Evolutionary conservation across 352 stramenopile genomes (phyloP), one percentile per base, ranked within the genome.

Genomic region (Globisporangium alternatum): DNA sequence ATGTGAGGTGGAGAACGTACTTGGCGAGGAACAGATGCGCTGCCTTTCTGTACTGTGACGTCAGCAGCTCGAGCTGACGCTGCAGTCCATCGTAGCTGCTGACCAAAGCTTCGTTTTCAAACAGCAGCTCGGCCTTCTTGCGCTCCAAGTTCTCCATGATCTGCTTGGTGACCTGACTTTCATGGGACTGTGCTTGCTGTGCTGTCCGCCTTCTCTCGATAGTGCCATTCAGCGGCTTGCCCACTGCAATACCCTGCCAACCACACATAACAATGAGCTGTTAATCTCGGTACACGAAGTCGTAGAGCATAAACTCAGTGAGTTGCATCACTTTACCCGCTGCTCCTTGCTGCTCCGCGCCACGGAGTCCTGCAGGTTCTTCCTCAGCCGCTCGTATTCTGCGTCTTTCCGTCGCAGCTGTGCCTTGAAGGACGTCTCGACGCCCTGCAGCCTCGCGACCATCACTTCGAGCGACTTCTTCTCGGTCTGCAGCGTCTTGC

Each of bases 321-420:
- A 44, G 35, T 22, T 37, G 25, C 25, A 28, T 7, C 25, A 28
- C 19, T 60, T 9, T 68, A 91, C 83, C 48, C 77, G 65, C 54
- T 86, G 81, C 54, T 88, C 79, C 60, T 88, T 92, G 30, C 71
- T 67, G 60, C 68, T 74, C 28, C 81, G 79, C 31, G 69, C 69
- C 1, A 77, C 73, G 0, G 68, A 69, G 25, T 90, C 80, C 62
- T 92, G 77, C n/a, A 92, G 61, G 52, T 54, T 87, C 68, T 92
- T 92, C 45, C 78, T 75, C 13, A 94, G 64, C 5, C 86, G 75
- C 57, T 89, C 79, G 67, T 93, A 92, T 39, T 91, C 79, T 37
- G 84, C 72, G 64, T 94, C 86, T 60, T 91, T 91, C 41, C 76
- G 77, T 25, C 83, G 75, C 58, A 94, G 35, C 52, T 94, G 82